Evolutionary conservation across 805 yeast genomes (phyloP).

Genomic region (Candida adriatica): DNA sequence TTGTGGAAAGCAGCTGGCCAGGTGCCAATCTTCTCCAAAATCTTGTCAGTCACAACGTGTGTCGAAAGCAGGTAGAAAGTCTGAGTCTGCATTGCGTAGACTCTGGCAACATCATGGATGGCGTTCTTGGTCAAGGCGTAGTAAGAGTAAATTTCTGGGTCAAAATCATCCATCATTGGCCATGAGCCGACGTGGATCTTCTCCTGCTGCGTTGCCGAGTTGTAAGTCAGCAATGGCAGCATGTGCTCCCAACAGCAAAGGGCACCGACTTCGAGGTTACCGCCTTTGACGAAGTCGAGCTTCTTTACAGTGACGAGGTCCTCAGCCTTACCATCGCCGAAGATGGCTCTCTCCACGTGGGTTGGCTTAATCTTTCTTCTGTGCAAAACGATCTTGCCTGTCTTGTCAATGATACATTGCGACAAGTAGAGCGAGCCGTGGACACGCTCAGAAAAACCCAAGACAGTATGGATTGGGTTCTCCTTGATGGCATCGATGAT

Average conservation of each 20-base stretch:
- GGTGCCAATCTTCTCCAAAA: conserved; percentile 7
- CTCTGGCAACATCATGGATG: conserved; percentile 7
- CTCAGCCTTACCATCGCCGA: neutral
- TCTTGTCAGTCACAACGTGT: conserved; percentile 1
- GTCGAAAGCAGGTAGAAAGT: conserved; percentile 8
- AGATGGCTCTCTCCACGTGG: neutral
- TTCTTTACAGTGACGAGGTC: neutral
- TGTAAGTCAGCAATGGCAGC: neutral
- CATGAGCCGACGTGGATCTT: neutral
- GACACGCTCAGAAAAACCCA: conserved; percentile 13
- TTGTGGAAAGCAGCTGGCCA: neutral
- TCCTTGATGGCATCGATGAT: neutral
- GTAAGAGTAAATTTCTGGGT: neutral
- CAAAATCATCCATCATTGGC: neutral
- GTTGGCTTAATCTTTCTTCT: neutral
- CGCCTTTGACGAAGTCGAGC: neutral
- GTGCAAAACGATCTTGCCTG: neutral
- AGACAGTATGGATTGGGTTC: conserved; percentile 4
- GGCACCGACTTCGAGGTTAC: neutral
- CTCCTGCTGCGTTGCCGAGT: neutral
- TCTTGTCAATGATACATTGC: conserved; percentile 7
- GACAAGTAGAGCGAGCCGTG: conserved; percentile 14
- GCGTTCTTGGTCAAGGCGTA: conserved; percentile 3
- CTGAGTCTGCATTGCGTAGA: conserved; percentile 6
- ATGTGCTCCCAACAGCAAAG: neutral